Evolutionary conservation across 768 basidiomycete species (phyloP).

Genomic region (Pulveroboletus sp.): DNA sequence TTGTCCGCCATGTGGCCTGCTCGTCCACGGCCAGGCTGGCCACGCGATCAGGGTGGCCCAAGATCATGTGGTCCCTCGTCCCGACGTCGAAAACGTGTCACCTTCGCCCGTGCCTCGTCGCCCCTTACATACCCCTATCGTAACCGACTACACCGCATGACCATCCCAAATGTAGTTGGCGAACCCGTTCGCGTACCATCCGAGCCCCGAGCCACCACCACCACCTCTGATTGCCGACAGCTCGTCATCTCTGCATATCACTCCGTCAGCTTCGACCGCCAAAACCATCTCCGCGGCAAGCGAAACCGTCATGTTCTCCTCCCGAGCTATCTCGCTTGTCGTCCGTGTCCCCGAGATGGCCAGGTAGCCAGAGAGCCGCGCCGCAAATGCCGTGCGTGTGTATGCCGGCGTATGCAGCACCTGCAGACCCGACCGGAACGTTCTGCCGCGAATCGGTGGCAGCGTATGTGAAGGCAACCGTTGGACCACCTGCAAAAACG

Average conservation of each 20-base stretch:
- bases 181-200: conserved; percentile 72
- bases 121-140: conserved; percentile 5
- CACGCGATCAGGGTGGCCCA: conserved; percentile 19
- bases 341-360: conserved; percentile 48
- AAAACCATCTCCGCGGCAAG: conserved; percentile 75
- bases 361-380: conserved; percentile 57
- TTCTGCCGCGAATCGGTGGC: conserved; percentile 63
- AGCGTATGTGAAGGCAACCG: conserved; percentile 59
- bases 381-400: conserved; percentile 60
- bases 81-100: conserved; percentile 30
- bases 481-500: conserved; percentile 72
- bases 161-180: conserved; percentile 73
- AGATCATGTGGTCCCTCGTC: not conserved
- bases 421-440: conserved; percentile 66
- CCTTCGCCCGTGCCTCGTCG: conserved; percentile 5
- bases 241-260: conserved; percentile 73
- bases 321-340: conserved; percentile 64
- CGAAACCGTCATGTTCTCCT: conserved; percentile 68
- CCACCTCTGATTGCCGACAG: conserved; percentile 33
- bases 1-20: not conserved
- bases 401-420: conserved; percentile 85
- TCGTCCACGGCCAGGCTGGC: conserved; percentile 10
- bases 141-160: conserved; percentile 28
- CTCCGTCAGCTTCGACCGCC: conserved; percentile 65
- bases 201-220: conserved; percentile 53